These are phyloP conservation scores for Globisporangium cederbergense DNA, from an alignment of 352 stramenopile species.

Conservation along the genomic window DNA sequence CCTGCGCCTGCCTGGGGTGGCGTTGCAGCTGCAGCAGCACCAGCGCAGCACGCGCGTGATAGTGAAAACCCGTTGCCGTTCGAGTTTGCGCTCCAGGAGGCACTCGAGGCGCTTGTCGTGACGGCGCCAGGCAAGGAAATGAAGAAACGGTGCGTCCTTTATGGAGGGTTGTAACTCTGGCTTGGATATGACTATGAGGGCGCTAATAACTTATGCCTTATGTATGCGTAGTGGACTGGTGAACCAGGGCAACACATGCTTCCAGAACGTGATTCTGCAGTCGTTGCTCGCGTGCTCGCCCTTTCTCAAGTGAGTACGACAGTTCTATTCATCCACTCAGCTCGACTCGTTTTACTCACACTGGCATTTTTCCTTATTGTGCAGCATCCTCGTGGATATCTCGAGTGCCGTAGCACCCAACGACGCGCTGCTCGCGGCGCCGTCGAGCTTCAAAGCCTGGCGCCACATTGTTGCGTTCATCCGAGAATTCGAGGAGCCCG, in stretches of 20 bases:
- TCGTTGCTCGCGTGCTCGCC: conserved; percentile 72
- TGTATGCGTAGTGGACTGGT: conserved; percentile 37
- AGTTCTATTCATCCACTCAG: neutral
- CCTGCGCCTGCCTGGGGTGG: conserved; percentile 32
- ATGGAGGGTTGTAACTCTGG: neutral
- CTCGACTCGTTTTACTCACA: no score
- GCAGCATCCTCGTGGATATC: conserved; percentile 66
- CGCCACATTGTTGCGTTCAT: conserved; percentile 77
- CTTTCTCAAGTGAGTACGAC: conserved; percentile 67
- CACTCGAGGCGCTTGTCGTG: conserved; percentile 50
- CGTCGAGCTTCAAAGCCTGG: conserved; percentile 65
- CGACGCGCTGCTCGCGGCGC: conserved; percentile 36
- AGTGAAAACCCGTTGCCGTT: conserved; percentile 34
- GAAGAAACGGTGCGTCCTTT: conserved; percentile 58
- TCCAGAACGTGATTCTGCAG: conserved; percentile 88
- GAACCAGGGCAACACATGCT: conserved; percentile 88
- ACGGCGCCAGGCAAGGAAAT: conserved; percentile 69
- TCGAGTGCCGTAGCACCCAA: conserved; percentile 45
- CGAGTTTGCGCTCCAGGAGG: conserved; percentile 65
- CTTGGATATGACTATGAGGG: no score
- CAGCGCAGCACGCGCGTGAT: conserved; percentile 3
- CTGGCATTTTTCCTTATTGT: neutral
- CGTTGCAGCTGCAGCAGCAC: conserved; percentile 11
- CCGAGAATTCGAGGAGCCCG: conserved; percentile 79
- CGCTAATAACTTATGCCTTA: neutral